These are phyloP conservation scores for Ophiocytium majus DNA, from an alignment of 352 stramenopile species.

Conservation along the genomic window DNA sequence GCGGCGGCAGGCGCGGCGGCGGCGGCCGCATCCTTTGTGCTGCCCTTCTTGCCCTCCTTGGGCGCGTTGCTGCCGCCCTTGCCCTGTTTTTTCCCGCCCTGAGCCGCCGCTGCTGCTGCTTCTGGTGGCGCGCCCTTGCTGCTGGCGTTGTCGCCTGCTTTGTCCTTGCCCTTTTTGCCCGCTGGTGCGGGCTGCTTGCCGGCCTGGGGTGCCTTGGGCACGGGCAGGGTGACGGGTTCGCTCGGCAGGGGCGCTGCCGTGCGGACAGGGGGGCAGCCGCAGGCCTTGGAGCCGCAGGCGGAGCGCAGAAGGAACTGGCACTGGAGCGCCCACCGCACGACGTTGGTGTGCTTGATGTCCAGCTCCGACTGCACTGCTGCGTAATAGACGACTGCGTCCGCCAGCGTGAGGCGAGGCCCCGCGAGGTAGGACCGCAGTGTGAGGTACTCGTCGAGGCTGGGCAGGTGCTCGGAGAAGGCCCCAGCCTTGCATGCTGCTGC, in stretches of 20 bases:
- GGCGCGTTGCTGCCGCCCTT: conserved; percentile 22
- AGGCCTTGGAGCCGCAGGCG: too few species aligned
- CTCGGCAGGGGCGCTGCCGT: background rate
- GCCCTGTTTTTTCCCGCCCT: background rate
- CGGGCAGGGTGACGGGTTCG: background rate
- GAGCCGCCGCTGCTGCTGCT: background rate
- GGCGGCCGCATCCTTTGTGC: background rate
- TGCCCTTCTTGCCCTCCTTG: background rate
- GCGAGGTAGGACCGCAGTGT: conserved; percentile 31
- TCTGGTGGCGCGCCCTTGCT: background rate
- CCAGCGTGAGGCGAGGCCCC: conserved; percentile 32
- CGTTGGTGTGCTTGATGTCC: conserved; percentile 16
- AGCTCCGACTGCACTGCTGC: conserved; percentile 17
- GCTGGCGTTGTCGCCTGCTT: too few species aligned
- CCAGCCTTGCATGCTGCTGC: conserved; percentile 9
- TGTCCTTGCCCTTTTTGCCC: too few species aligned
- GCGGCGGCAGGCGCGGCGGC: background rate
- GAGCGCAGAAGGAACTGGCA: conserved; percentile 29
- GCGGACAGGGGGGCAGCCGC: background rate
- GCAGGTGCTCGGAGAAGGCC: conserved; percentile 21
- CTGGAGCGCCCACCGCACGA: conserved; percentile 6
- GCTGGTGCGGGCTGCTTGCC: background rate
- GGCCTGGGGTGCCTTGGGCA: background rate
- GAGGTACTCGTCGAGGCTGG: conserved; percentile 33
- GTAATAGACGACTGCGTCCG: conserved; percentile 42